Conservation (phyloP, 164 flowering plant species). For the Kalanchoe fedtschenkoi region DNA sequence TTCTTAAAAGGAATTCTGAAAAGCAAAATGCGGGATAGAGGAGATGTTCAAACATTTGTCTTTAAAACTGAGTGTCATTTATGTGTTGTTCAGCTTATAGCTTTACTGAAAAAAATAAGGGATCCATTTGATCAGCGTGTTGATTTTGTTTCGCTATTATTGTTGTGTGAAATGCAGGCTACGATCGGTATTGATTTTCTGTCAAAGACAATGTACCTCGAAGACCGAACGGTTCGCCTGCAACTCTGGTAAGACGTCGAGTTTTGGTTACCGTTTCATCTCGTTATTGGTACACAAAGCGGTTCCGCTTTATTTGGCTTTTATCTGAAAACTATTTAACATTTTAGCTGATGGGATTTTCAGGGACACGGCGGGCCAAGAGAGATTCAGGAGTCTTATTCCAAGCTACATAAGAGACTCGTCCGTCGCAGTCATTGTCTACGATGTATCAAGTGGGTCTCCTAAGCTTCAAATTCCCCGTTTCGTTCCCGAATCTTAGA, state of each 20-base stretch:
- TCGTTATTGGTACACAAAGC: too few relatives aligned
- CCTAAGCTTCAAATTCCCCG: not conserved
- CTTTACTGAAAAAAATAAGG: not conserved
- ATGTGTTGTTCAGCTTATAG: too few relatives aligned
- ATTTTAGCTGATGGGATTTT: not conserved
- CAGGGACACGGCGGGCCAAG: conserved; percentile 97
- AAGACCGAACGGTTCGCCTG: conserved; percentile 28
- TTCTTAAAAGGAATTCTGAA: too few relatives aligned
- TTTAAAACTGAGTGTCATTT: too few relatives aligned
- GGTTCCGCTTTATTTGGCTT: not conserved
- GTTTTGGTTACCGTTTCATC: not conserved
- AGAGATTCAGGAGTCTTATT: conserved; percentile 84
- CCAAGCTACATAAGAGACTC: conserved; percentile 94
- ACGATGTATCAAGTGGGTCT: conserved; percentile 77
- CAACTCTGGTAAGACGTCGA: conserved; percentile 24
- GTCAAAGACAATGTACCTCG: conserved; percentile 31
- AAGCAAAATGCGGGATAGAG: too few relatives aligned
- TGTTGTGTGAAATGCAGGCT: conserved; percentile 15
- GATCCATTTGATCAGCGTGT: not conserved
- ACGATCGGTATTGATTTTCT: conserved; percentile 31
- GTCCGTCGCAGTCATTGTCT: conserved; percentile 81
- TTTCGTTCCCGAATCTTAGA: not conserved
- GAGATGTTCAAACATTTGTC: too few relatives aligned
- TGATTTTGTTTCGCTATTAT: not conserved
- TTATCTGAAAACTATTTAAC: not conserved